A percentile compares a stretch with the other conserved stretches of the same genome.
Conservation (phyloP, 2,329 filamentous ascomycete genomes). For the Huntiella abstrusa region DNA sequence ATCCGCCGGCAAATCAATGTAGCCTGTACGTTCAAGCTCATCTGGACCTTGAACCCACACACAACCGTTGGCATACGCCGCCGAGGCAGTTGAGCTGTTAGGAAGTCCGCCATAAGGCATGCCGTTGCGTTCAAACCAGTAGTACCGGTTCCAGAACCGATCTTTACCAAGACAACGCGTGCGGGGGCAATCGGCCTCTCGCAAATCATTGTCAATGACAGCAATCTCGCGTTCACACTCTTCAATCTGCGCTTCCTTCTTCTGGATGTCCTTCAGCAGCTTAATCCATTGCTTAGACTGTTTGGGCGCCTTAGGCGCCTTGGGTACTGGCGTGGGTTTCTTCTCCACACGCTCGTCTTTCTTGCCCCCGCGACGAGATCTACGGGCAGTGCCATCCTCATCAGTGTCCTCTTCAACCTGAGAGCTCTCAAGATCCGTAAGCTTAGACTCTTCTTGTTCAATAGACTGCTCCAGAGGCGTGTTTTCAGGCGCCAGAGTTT, state of each 20-base stretch:
- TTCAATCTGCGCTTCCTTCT: conserved; percentile 62
- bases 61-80: conserved; percentile 82
- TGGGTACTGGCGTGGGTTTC: conserved; percentile 44
- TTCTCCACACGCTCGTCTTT: conserved; percentile 54
- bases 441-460: conserved; percentile 39
- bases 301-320: conserved; percentile 47
- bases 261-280: conserved; percentile 72
- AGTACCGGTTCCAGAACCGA: conserved; percentile 95
- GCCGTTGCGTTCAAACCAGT: conserved; percentile 97
- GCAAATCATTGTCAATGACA: conserved; percentile 73
- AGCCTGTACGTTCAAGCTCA: conserved; percentile 67
- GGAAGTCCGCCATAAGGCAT: conserved; percentile 90
- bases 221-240: conserved; percentile 73
- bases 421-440: conserved; percentile 46
- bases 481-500: conserved; percentile 54
- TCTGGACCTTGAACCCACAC: conserved; percentile 95
- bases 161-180: conserved; percentile 83
- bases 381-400: conserved; percentile 37
- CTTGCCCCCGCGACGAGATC: conserved; percentile 7
- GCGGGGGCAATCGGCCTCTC: conserved; percentile 82
- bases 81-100: conserved; percentile 67
- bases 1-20: conserved; percentile 58
- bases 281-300: conserved; percentile 81
- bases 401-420: conserved; percentile 34
- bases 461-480: conserved; percentile 42